Percentiles rank a stretch among this genome's conserved stretches.
Conservation (phyloP, 106 monocot genomes). For the Platanthera guangdongensis region DNA sequence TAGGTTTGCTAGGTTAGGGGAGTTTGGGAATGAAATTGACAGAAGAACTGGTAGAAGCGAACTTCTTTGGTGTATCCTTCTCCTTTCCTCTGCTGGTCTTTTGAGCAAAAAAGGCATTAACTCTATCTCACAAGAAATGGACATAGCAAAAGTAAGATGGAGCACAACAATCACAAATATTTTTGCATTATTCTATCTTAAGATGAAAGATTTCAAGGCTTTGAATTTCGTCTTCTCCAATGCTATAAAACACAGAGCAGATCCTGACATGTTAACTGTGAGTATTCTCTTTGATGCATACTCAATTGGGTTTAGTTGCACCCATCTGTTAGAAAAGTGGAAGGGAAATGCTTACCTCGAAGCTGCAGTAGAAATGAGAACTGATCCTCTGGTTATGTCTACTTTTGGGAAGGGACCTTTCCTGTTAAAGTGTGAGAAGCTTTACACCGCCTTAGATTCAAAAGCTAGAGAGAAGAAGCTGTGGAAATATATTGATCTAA, state of each 20-base stretch:
- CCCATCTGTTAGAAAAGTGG: conserved; percentile 43
- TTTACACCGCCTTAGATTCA: conserved; percentile 20
- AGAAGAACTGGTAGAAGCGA: conserved; percentile 38
- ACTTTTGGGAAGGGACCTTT: conserved; percentile 65
- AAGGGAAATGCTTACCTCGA: conserved; percentile 39
- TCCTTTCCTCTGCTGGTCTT: conserved; percentile 52
- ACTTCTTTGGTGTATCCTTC: conserved; percentile 56
- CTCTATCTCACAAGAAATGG: conserved; percentile 58
- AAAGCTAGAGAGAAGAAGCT: conserved; percentile 29
- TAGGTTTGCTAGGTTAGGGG: conserved; percentile 49
- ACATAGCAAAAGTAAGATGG: conserved; percentile 24
- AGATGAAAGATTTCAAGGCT: conserved; percentile 53
- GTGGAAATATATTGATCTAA: conserved; percentile 58
- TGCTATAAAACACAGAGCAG: conserved; percentile 14
- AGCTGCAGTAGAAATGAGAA: conserved; percentile 35
- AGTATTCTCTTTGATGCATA: conserved; percentile 67
- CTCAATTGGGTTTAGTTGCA: conserved; percentile 41
- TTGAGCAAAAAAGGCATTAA: conserved; percentile 50
- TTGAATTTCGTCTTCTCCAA: conserved; percentile 34
- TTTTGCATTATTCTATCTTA: conserved; percentile 54
- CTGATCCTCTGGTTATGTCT: conserved; percentile 49
- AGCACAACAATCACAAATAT: conserved; percentile 44
- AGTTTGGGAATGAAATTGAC: conserved; percentile 50
- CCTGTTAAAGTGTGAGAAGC: conserved; percentile 44
- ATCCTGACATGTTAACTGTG: conserved; percentile 63